A percentile compares a stretch with the other conserved stretches of the same genome.
These are phyloP conservation scores for Geotrichum candidum DNA, from an alignment of 1,139 yeast species.

Conservation along the genomic window DNA sequence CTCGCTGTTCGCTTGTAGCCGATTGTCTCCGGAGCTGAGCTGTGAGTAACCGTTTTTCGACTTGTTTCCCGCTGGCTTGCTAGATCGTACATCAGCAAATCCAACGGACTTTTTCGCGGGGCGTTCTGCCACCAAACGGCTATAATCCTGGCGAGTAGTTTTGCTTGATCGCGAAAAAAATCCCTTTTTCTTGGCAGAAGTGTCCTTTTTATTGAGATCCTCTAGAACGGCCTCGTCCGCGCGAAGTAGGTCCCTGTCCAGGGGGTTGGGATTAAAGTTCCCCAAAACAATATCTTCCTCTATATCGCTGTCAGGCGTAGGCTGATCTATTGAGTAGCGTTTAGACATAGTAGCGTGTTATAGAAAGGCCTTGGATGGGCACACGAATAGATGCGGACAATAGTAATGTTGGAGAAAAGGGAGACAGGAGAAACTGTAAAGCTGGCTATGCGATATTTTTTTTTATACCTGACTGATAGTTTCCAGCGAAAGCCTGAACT, in stretches of 20 bases:
- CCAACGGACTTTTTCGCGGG: conserved; percentile 16
- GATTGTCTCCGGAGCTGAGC: conserved; percentile 1
- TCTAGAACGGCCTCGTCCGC: conserved; percentile 30
- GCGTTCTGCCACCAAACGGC: conserved; percentile 10
- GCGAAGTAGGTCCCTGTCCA: conserved; percentile 27
- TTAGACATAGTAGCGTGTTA: conserved; percentile 20
- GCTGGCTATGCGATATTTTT: background rate
- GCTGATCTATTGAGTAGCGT: conserved; percentile 28
- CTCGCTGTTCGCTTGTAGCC: conserved; percentile 2
- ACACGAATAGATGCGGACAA: background rate
- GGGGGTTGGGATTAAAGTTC: conserved; percentile 24
- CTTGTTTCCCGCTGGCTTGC: background rate
- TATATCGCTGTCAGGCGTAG: conserved; percentile 23
- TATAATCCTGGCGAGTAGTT: conserved; percentile 11
- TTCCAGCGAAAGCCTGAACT: background rate
- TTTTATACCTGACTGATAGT: background rate
- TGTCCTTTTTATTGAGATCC: conserved; percentile 21
- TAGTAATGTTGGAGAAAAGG: background rate
- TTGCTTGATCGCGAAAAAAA: conserved; percentile 8
- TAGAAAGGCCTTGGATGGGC: background rate
- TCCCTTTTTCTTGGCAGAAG: background rate
- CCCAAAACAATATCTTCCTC: conserved; percentile 28
- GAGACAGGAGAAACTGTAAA: background rate
- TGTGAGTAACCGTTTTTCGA: conserved; percentile 6
- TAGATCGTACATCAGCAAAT: conserved; percentile 12